Base-by-base conservation (phyloP, 1,139 yeast genomes). In the Debaryomyces sp. region DNA sequence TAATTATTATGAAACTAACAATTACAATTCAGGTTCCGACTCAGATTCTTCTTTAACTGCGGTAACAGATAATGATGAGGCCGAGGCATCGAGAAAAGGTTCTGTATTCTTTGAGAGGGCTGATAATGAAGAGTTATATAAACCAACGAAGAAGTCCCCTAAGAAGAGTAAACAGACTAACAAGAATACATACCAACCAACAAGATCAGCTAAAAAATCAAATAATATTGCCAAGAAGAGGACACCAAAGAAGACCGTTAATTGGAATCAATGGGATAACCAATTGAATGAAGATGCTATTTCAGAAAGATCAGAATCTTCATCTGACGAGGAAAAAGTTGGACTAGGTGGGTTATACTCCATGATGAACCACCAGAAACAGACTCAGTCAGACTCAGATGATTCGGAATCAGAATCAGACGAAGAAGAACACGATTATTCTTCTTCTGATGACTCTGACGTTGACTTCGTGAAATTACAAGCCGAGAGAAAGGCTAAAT, bases 391-490 rank as follows among this genome's bases (percentile, higher is more conserved):
- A 29, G 60, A 57, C 8, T 54, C 51, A 12, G 58, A 53, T 10
- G 66, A 62, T 18, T 62, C 58, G 9, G 72, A 70, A 5, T 73
- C 67, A 18, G 74, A 69, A 24, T 68, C 67, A 21, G 73, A 67
- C 17, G 72, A 67, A 23, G 68, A 63, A 15, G 66, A 60, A 21
- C 59, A 53, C 17, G 64, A 62, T 29, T 64, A 64, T 7, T 78
- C 85, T 4, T 80, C 85, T 12, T 76, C 81, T 1, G 87, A 84
- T 54, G 91, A 85, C 56, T 83, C 83, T 32, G 85, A 83, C 56
- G 82, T 85, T 4, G 94, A 87, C 64, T 85, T 84, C 61, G 87
- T 86, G 13, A 81, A 80, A 62, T 67, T 86, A 51, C 87, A 87
- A 40, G 88, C 85, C 7, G 86, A 85, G 59, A 74, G 83, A 54